These are phyloP conservation scores for Saussurea involucrata DNA, from an alignment of 129 eudicot species.

Conservation along the genomic window DNA sequence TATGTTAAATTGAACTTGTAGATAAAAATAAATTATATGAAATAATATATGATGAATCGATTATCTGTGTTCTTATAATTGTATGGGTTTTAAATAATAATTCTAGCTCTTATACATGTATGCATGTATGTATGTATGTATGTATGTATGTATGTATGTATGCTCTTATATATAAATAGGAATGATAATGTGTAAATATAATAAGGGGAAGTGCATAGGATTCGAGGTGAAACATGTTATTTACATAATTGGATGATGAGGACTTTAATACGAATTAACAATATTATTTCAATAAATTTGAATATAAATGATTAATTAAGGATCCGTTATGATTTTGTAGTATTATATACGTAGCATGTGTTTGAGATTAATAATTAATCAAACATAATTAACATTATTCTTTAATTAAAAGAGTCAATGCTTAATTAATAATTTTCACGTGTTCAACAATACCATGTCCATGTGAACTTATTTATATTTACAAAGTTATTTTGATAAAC, in stretches of 20 bases:
- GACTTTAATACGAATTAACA: neutral
- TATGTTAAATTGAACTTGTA: no score
- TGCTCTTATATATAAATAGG: neutral
- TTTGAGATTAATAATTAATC: neutral
- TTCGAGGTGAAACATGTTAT: conserved; percentile 25
- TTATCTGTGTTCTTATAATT: no score
- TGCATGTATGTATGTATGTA: neutral
- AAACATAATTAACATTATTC: neutral
- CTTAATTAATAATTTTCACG: neutral
- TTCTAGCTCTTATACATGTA: no score
- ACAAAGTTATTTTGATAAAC: neutral
- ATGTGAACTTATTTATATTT: neutral
- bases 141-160: neutral
- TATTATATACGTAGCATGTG: conserved; percentile 15
- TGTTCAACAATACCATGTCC: neutral
- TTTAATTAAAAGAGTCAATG: conserved; percentile 6
- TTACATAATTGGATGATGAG: neutral
- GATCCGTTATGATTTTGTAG: conserved; percentile 12
- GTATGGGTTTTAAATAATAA: no score
- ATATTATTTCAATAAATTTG: neutral
- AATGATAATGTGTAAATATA: neutral
- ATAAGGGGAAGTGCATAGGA: conserved; percentile 6
- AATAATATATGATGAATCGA: no score
- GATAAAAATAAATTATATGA: no score
- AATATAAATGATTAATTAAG: neutral